Conservation (phyloP, 2,329 filamentous ascomycete genomes). For the Colletotrichum costaricense region DNA sequence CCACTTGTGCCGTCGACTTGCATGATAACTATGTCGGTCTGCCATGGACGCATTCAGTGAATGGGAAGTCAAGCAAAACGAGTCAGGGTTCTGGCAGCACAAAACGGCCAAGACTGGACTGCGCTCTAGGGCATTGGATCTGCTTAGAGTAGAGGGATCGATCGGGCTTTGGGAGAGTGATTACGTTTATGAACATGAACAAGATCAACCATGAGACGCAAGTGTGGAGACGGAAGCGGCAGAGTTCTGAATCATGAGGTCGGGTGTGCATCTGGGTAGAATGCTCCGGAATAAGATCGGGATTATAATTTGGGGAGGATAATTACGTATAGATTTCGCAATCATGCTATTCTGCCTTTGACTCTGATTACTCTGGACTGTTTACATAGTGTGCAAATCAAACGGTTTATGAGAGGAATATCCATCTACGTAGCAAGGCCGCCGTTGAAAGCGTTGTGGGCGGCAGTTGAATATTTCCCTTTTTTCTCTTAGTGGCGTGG, state of each 20-base stretch:
- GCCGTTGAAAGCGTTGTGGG: neutral
- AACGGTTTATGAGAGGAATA: neutral
- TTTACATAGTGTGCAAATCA: neutral
- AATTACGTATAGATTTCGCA: neutral
- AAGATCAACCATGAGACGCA: neutral
- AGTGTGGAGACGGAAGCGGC: neutral
- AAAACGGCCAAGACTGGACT: neutral
- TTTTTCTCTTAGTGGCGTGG: neutral
- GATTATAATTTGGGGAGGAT: neutral
- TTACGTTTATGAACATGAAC: neutral
- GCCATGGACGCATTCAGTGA: neutral
- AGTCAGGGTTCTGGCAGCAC: neutral
- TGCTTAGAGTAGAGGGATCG: neutral
- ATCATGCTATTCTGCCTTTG: neutral
- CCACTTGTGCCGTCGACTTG: neutral
- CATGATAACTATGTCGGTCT: neutral
- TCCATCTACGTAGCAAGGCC: neutral
- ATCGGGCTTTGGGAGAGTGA: neutral
- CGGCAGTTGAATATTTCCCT: neutral
- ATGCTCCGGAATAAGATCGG: neutral
- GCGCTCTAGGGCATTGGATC: neutral
- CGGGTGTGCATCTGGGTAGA: neutral
- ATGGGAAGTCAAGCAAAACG: neutral
- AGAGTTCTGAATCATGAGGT: constrained; percentile 17
- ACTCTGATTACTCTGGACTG: neutral